Percentiles rank a stretch among this genome's conserved stretches.
These are phyloP conservation scores for Thelonectria olida DNA, from an alignment of 2,329 filamentous ascomycete species.

Conservation along the genomic window DNA sequence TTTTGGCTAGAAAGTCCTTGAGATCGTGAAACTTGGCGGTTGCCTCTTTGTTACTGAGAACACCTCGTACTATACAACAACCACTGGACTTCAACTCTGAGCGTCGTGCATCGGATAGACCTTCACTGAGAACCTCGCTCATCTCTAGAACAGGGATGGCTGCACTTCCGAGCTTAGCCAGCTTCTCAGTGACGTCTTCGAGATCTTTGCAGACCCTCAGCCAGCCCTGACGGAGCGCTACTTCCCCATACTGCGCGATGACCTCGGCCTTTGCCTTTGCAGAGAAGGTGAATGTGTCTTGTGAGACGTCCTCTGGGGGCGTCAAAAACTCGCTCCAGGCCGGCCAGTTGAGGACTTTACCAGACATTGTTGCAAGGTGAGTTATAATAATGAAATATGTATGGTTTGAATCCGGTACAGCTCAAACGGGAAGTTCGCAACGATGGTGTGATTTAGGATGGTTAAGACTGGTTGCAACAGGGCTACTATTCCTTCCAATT, in stretches of 20 bases:
- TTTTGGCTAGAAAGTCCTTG: constrained; percentile 45
- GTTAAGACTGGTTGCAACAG: neutral
- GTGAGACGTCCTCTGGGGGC: constrained; percentile 9
- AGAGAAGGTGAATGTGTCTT: constrained; percentile 12
- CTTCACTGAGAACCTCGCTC: constrained; percentile 35
- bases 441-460: neutral
- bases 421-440: neutral
- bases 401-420: neutral
- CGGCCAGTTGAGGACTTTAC: constrained; percentile 24
- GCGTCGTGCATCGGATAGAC: constrained; percentile 29
- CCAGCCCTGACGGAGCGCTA: constrained; percentile 48
- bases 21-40: constrained; percentile 41
- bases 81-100: constrained; percentile 40
- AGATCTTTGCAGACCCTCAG: constrained; percentile 49
- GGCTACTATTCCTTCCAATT: neutral
- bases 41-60: constrained; percentile 32
- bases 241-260: constrained; percentile 47
- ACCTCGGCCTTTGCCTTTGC: constrained; percentile 44
- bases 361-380: neutral
- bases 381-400: neutral
- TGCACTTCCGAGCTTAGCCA: constrained; percentile 43
- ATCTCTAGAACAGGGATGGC: constrained; percentile 45
- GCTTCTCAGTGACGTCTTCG: constrained; percentile 45
- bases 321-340: constrained; percentile 34
- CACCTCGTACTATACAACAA: constrained; percentile 34